Percentiles rank a stretch among this genome's conserved stretches.
Evolutionary conservation across 768 basidiomycete genomes (phyloP).

Genomic region (Hortiboletus campestris): DNA sequence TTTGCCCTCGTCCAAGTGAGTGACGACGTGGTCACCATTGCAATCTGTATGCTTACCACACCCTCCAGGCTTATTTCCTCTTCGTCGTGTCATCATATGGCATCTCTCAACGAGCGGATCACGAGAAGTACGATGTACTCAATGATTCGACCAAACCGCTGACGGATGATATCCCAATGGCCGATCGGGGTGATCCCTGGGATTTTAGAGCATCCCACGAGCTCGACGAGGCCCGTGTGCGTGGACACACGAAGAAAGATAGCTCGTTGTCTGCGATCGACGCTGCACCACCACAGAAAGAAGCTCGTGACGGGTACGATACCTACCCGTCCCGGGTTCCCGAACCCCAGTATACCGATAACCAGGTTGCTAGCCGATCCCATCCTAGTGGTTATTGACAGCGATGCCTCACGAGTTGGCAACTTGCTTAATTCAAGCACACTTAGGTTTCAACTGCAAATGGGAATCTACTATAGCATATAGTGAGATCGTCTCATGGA

Average conservation of each 20-base stretch:
- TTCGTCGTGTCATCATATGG: conserved; percentile 63
- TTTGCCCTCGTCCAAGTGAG: conserved; percentile 76
- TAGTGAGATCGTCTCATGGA: conserved; percentile 6
- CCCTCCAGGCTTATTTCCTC: conserved; percentile 47
- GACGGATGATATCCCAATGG: conserved; percentile 61
- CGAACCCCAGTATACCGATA: conserved; percentile 33
- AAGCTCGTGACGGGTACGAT: conserved; percentile 34
- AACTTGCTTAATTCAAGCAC: neutral
- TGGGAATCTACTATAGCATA: neutral
- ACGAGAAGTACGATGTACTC: conserved; percentile 74
- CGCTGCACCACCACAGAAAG: conserved; percentile 47
- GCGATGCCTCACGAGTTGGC: neutral
- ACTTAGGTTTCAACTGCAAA: neutral
- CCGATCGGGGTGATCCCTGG: conserved; percentile 68
- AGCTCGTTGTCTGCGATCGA: conserved; percentile 62
- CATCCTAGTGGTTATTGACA: conserved; percentile 47
- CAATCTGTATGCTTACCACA: conserved; percentile 1
- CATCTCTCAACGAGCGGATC: conserved; percentile 71
- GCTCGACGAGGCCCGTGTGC: conserved; percentile 35
- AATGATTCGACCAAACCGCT: conserved; percentile 56
- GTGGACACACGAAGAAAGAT: conserved; percentile 50
- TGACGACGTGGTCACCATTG: neutral
- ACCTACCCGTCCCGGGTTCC: conserved; percentile 25
- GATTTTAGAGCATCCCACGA: conserved; percentile 54
- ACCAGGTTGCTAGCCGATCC: conserved; percentile 29